Base-by-base conservation (phyloP, 2,329 filamentous ascomycete genomes). In the Calonectria crousiana region DNA sequence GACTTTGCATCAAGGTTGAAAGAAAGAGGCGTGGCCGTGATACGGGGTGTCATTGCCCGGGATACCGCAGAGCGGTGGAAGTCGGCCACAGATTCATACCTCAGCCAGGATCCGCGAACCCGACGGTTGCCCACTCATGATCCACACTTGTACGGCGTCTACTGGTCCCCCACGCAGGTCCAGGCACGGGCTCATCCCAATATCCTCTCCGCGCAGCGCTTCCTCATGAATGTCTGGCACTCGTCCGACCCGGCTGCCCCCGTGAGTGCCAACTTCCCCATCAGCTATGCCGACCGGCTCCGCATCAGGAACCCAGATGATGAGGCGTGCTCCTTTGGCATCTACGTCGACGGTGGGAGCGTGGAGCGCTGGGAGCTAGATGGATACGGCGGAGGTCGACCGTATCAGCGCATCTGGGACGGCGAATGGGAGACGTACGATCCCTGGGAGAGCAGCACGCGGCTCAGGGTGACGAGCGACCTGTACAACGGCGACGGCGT, bases 341-440 rank as follows among this genome's bases (percentile, higher is more conserved):
- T 91, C 2, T 91, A 93, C 74, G 85, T 92, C 6, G 92, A 93
- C 75, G 90, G 91, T n/a, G 92, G 92, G 16, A 91, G 89, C 52
- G 87, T 92, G 4, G 92, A 93, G 78, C 86, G 92, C n/a, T 93
- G 92, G 92, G 92, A 93, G 79, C 87, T 90, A 26, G 87, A 89
- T 13, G 91, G 91, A 36, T 93, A 93, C 77, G 88, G 90, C 4
- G 84, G 81, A 16, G 85, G 89, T 9, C 85, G 87, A 8, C 92
- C 94, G 3, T 96, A 95, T 82, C 87, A 90, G 65, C 84, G 89
- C 34, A 90, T 96, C 67, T 92, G 92, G 77, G 84, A 90, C 58
- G 95, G 94, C 0, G 84, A 88, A 11, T 96, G 94, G 94, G 94
- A 96, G 80, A 86, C 91, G 3, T 95, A 93, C 80, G 93, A 96